Conservation (phyloP, 805 yeast genomes). For the Metschnikowia noctiluminum region DNA sequence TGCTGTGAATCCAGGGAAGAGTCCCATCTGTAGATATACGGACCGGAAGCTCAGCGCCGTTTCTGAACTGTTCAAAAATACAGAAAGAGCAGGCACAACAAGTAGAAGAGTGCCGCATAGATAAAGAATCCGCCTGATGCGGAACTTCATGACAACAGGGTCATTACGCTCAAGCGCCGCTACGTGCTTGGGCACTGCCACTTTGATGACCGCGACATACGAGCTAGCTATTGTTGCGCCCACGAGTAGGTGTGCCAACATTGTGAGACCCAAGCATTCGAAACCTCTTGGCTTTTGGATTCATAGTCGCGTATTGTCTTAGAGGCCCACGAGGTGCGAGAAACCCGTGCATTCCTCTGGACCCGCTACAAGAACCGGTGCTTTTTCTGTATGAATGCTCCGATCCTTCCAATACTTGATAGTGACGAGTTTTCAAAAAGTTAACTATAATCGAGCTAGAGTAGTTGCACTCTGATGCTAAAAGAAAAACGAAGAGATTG, state of each 20-base stretch:
- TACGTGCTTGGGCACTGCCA: conserved; percentile 22
- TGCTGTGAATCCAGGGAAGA: conserved; percentile 32
- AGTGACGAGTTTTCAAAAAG: no score
- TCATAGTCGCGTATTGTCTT: no score
- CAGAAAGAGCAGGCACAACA: conserved; percentile 25
- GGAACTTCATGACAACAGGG: conserved; percentile 36
- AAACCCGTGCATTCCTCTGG: no score
- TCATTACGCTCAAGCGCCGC: conserved; percentile 38
- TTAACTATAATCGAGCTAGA: no score
- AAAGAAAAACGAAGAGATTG: no score
- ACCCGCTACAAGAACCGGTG: no score
- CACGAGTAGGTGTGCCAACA: conserved; percentile 9
- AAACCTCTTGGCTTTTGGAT: no score
- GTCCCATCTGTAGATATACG: conserved; percentile 24
- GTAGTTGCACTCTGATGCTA: no score
- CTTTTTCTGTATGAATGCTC: no score
- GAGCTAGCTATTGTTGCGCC: conserved; percentile 37
- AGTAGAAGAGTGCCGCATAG: conserved; percentile 30
- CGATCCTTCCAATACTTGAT: no score
- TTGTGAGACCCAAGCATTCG: not conserved
- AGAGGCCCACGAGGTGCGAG: no score
- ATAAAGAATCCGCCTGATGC: conserved; percentile 36
- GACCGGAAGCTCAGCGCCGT: conserved; percentile 3
- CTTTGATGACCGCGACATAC: conserved; percentile 46
- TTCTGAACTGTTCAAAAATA: conserved; percentile 6